Conservation (phyloP, 202 grass and related monocot species). For the Brachypodium distachyon region DNA sequence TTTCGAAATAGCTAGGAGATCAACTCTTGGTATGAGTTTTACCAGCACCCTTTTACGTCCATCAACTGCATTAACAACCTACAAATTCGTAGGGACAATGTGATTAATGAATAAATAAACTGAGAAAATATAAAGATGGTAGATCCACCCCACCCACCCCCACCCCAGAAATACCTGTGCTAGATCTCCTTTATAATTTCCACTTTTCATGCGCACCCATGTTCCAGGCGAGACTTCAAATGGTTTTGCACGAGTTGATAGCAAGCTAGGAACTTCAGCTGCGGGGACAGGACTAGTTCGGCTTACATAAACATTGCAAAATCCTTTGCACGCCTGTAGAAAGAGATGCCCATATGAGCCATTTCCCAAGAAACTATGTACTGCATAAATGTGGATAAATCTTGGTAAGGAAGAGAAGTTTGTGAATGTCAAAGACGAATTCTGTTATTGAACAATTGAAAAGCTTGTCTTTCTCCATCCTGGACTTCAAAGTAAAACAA, state of each 20-base stretch:
- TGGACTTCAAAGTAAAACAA: neutral
- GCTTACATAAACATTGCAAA: conserved; percentile 69
- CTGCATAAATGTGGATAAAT: neutral
- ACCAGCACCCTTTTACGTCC: conserved; percentile 65
- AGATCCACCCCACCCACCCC: neutral
- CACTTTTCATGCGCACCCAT: conserved; percentile 90
- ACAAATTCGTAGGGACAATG: conserved; percentile 11
- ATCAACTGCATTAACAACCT: conserved; percentile 69
- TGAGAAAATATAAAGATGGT: neutral
- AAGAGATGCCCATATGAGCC: conserved; percentile 1
- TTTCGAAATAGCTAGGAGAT: conserved; percentile 80
- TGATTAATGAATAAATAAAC: conserved; percentile 19
- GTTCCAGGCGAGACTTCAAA: conserved; percentile 59
- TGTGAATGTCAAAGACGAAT: neutral
- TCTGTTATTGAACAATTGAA: neutral
- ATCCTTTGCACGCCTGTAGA: conserved; percentile 95
- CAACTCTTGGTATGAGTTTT: conserved; percentile 91
- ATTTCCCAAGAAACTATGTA: conserved; percentile 7
- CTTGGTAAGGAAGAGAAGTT: neutral
- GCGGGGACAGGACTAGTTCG: conserved; percentile 63
- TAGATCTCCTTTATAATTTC: conserved; percentile 97
- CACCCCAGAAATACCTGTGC: conserved; percentile 80
- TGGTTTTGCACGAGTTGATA: conserved; percentile 64
- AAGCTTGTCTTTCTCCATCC: neutral
- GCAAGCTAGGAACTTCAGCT: conserved; percentile 76